Conservation (phyloP, 352 stramenopile genomes). For the Globisporangium paroecandrum region DNA sequence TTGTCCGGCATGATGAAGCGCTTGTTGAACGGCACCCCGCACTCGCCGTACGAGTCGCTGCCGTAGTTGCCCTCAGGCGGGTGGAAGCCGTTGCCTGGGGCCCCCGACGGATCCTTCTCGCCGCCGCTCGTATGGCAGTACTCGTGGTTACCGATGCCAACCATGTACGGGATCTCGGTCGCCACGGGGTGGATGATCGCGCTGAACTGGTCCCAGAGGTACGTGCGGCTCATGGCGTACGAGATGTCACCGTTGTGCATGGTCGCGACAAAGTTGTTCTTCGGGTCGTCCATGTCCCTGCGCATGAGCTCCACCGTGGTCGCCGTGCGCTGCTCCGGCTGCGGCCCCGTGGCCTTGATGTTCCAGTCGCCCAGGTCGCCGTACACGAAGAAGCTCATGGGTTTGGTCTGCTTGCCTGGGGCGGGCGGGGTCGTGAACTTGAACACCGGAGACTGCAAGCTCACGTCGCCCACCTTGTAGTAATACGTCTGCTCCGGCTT, state of each 20-base stretch:
- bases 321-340: conserved; percentile 17
- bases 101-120: conserved; percentile 49
- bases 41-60: conserved; percentile 58
- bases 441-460: conserved; percentile 15
- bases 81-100: conserved; percentile 41
- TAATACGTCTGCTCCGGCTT: conserved; percentile 19
- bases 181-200: conserved; percentile 63
- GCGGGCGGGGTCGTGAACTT: conserved; percentile 20
- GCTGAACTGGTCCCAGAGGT: conserved; percentile 70
- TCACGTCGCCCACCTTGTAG: conserved; percentile 20
- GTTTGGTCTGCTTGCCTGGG: conserved; percentile 9
- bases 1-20: conserved; percentile 53
- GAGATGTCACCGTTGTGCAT: conserved; percentile 73
- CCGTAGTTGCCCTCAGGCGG: conserved; percentile 61
- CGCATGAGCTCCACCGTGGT: conserved; percentile 34
- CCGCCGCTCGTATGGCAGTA: conserved; percentile 56
- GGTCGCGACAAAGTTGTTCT: conserved; percentile 38
- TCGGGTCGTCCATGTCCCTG: conserved; percentile 19
- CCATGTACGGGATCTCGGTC: conserved; percentile 56
- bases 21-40: conserved; percentile 55
- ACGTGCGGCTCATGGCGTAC: conserved; percentile 54
- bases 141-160: conserved; percentile 53
- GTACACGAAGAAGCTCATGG: conserved; percentile 60
- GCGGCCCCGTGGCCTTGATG: conserved; percentile 1
- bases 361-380: conserved; percentile 59